phyloP scores from a whole-genome alignment of 2,329 filamentous ascomycete species.

The Akanthomyces lecanii region DNA sequence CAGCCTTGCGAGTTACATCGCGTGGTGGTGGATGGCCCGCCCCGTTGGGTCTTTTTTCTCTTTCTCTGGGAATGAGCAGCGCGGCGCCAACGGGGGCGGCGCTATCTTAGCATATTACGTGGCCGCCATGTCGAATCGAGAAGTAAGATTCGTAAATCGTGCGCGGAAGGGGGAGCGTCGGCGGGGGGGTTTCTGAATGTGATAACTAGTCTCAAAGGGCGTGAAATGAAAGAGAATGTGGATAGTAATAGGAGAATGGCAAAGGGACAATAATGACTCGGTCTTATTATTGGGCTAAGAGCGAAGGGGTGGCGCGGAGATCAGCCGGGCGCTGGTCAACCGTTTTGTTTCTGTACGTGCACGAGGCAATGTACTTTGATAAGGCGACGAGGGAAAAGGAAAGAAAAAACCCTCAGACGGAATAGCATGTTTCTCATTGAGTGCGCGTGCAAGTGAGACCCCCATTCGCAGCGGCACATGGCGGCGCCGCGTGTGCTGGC shows the following conservation, averaged over 20 bases:
- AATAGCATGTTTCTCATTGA: neutral
- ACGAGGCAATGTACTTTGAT: neutral
- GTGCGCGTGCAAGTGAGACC: constrained; percentile 3
- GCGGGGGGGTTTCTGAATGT: neutral
- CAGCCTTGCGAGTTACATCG: constrained; percentile 15
- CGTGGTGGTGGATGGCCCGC: neutral
- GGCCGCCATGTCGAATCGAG: neutral
- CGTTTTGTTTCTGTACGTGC: neutral
- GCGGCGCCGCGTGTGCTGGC: neutral
- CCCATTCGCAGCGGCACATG: constrained; percentile 8
- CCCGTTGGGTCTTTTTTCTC: neutral
- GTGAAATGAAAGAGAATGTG: neutral
- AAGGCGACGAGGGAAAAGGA: neutral
- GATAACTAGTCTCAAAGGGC: neutral
- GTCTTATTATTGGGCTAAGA: neutral
- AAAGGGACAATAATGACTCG: neutral
- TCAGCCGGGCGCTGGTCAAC: neutral
- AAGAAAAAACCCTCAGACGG: neutral
- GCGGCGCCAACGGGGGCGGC: neutral
- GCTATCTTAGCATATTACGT: neutral
- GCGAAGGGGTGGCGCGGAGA: neutral
- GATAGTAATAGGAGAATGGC: neutral
- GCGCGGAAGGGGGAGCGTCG: neutral
- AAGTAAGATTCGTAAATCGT: constrained; percentile 10
- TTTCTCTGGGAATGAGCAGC: neutral